Evolutionary conservation across 73 alveolate species (phyloP).

Genomic region (Paramecium caudatum): DNA sequence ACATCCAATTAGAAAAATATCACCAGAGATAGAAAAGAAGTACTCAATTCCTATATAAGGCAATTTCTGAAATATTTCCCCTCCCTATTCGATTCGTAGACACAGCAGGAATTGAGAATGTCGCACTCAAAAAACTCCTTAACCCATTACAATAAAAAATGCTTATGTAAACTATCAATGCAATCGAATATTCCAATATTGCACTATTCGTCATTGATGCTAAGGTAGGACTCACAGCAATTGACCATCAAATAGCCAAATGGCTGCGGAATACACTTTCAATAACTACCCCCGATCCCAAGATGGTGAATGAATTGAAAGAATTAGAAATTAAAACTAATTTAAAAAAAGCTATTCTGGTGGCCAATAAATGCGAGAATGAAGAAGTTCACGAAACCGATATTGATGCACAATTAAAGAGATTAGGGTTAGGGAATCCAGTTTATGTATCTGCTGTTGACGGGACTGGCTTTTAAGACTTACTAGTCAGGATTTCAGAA

Average conservation of each 20-base stretch:
- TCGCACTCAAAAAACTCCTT: conserved; percentile 44
- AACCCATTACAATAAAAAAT: conserved; percentile 74
- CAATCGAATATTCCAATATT: conserved; percentile 84
- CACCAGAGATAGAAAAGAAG: conserved; percentile 88
- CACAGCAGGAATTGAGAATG: conserved; percentile 92
- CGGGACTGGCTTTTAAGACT: conserved; percentile 89
- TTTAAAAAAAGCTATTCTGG: conserved; percentile 65
- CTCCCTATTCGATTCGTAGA: conserved; percentile 89
- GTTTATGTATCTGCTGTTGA: conserved; percentile 90
- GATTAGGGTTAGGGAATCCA: conserved; percentile 88
- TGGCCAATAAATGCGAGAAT: conserved; percentile 87
- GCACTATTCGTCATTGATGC: conserved; percentile 87
- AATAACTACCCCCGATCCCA: conserved; percentile 36
- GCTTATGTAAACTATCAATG: conserved; percentile 79
- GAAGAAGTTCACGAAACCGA: conserved; percentile 82
- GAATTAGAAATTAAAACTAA: conserved; percentile 67
- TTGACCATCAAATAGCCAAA: conserved; percentile 83
- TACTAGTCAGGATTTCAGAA: conserved; percentile 74
- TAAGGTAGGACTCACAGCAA: conserved; percentile 84
- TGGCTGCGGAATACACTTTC: conserved; percentile 79
- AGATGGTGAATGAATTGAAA: conserved; percentile 66
- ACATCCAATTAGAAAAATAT: conserved; percentile 82
- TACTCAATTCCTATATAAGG: conserved; percentile 73
- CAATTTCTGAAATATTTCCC: conserved; percentile 75
- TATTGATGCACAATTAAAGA: conserved; percentile 79